Evolutionary conservation across 176 grass and related monocot species (phyloP).

Genomic region (Bromus sterilis): DNA sequence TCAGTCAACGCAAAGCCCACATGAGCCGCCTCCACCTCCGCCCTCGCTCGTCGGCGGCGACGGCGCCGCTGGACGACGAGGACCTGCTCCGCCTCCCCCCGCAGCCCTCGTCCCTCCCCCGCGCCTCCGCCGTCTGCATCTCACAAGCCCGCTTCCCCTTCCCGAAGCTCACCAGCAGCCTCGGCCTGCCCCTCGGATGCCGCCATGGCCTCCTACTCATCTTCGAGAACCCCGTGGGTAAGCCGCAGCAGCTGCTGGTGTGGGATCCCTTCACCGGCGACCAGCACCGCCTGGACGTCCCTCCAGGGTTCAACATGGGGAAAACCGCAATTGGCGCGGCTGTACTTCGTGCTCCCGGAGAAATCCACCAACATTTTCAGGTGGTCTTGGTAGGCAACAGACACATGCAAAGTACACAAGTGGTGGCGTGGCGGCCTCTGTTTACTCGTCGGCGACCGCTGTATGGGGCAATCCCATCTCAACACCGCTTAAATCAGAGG

Average conservation of each 20-base stretch:
- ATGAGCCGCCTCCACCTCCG: background rate
- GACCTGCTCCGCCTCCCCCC: background rate
- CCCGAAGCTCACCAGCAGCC: background rate
- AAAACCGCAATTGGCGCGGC: rapidly evolving
- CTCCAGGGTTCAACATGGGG: background rate
- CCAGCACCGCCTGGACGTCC: background rate
- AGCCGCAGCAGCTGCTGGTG: background rate
- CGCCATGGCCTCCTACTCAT: background rate
- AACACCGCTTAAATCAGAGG: too few species aligned
- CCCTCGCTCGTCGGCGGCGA: too few species aligned
- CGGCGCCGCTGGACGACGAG: too few species aligned
- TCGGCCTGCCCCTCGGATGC: background rate
- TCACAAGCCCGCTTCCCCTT: background rate
- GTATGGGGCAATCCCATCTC: background rate
- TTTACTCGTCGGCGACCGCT: background rate
- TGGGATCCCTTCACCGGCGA: background rate
- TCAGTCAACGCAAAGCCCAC: too few species aligned
- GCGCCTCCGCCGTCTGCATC: background rate
- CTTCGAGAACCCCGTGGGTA: too few species aligned
- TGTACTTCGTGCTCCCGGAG: background rate
- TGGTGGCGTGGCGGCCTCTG: background rate
- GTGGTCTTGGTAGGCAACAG: background rate
- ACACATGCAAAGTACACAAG: too few species aligned
- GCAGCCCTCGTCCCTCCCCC: background rate
- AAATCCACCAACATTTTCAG: background rate